Conservation (phyloP, 495 filamentous ascomycete genomes). For the Tuber magnatum region DNA sequence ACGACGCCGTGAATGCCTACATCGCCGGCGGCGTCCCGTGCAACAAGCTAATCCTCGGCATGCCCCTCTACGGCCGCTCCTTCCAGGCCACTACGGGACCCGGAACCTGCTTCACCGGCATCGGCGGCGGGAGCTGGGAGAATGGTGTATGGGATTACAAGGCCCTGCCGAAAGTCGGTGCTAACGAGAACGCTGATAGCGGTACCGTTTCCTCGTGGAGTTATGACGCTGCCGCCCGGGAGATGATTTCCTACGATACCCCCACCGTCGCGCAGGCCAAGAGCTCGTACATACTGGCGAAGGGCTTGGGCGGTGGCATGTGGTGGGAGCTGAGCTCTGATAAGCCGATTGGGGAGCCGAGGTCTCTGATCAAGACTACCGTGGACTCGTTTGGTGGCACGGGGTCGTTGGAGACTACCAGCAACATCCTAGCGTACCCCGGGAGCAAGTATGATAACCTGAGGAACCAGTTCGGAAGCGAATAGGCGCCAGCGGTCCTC, state of each 20-base stretch:
- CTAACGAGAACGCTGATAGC: slow-evolving; percentile 47
- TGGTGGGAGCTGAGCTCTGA: slow-evolving; percentile 88
- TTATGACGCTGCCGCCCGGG: slow-evolving; percentile 52
- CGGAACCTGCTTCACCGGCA: slow-evolving; percentile 59
- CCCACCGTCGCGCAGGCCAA: slow-evolving; percentile 55
- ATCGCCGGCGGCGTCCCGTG: slow-evolving; percentile 54
- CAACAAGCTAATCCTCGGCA: slow-evolving; percentile 68
- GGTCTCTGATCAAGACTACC: slow-evolving; percentile 58
- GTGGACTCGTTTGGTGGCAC: slow-evolving; percentile 50
- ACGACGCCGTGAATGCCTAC: slow-evolving; percentile 63
- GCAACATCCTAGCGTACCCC: slow-evolving; percentile 65
- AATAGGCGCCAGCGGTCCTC: slow-evolving; percentile 11
- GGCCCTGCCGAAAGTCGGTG: slow-evolving; percentile 50
- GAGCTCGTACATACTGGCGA: slow-evolving; percentile 55
- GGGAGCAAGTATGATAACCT: slow-evolving; percentile 77
- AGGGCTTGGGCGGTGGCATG: slow-evolving; percentile 70
- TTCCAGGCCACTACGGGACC: slow-evolving; percentile 66
- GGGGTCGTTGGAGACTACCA: slow-evolving; percentile 50
- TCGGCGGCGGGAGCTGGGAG: slow-evolving; percentile 64
- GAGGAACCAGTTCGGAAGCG: slow-evolving; percentile 44
- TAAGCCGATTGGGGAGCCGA: slow-evolving; percentile 47
- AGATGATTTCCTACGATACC: slow-evolving; percentile 74
- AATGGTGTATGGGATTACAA: slow-evolving; percentile 74
- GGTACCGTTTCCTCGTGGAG: slow-evolving; percentile 59
- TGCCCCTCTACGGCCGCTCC: slow-evolving; percentile 79